Evolutionary conservation across 139 green algal genomes (phyloP).

Genomic region (Chlamydomonas incerta): DNA sequence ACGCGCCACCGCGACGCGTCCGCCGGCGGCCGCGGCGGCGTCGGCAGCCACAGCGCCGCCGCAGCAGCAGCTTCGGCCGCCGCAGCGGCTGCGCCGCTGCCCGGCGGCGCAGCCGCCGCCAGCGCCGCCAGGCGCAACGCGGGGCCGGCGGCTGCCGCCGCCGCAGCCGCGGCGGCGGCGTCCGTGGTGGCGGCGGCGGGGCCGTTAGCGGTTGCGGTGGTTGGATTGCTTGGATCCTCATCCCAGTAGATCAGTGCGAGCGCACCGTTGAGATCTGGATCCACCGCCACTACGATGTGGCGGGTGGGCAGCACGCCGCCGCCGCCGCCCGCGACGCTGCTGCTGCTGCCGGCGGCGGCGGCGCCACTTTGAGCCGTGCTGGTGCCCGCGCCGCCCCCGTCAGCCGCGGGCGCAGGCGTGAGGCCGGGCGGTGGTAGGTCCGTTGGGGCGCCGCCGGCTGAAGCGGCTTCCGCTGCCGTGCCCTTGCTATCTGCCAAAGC

Average conservation of each 20-base stretch:
- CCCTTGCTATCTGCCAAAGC: too few species aligned
- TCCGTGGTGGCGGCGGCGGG: background rate
- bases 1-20: background rate
- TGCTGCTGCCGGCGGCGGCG: too few species aligned
- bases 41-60: background rate
- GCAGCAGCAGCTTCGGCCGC: background rate
- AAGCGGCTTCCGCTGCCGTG: too few species aligned
- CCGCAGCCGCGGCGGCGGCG: too few species aligned
- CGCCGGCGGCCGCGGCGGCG: background rate
- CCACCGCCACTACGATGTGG: slow-evolving; percentile 13
- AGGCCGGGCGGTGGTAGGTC: too few species aligned
- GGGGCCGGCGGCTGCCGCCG: background rate
- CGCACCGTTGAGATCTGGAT: slow-evolving; percentile 14
- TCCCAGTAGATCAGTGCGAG: slow-evolving; percentile 22
- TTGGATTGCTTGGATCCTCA: background rate
- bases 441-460: too few species aligned
- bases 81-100: too few species aligned
- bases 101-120: background rate
- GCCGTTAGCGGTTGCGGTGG: background rate
- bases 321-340: too few species aligned
- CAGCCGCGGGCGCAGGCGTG: too few species aligned
- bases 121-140: background rate
- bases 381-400: background rate
- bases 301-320: background rate
- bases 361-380: too few species aligned